These are phyloP conservation scores for Inonotus obliquus DNA, from an alignment of 1,284 basidiomycete species.

Conservation along the genomic window DNA sequence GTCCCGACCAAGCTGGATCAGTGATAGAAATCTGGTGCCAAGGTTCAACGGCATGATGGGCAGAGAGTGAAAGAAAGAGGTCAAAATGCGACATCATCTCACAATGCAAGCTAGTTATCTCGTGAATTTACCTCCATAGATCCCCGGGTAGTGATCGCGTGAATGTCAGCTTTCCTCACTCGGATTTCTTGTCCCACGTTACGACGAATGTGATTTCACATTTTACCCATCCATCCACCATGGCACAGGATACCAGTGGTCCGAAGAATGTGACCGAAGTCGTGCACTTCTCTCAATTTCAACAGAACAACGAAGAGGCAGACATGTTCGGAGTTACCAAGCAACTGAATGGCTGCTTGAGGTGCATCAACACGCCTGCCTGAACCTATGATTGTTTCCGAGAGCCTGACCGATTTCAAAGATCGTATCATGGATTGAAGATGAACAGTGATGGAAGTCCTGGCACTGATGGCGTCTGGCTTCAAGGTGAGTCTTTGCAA, in stretches of 20 bases:
- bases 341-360: conserved; percentile 16
- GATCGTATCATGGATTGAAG: conserved; percentile 8
- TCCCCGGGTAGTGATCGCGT: too few relatives aligned
- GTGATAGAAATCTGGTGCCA: not conserved
- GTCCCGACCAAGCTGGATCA: too few relatives aligned
- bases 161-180: too few relatives aligned
- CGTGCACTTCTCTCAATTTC: conserved; percentile 3
- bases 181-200: too few relatives aligned
- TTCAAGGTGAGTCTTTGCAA: not conserved
- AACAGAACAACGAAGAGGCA: conserved; percentile 10
- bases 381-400: not conserved
- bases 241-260: not conserved
- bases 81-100: too few relatives aligned
- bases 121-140: too few relatives aligned
- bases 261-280: conserved; percentile 5
- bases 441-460: not conserved
- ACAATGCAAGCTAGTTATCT: too few relatives aligned
- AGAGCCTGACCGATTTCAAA: not conserved
- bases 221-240: not conserved
- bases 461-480: not conserved
- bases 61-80: too few relatives aligned
- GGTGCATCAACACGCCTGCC: not conserved
- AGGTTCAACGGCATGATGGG: too few relatives aligned
- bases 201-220: too few relatives aligned
- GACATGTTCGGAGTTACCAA: conserved; percentile 4